Base-by-base conservation (phyloP, 1,284 basidiomycete genomes). In the Microbotryum saponariae region DNA sequence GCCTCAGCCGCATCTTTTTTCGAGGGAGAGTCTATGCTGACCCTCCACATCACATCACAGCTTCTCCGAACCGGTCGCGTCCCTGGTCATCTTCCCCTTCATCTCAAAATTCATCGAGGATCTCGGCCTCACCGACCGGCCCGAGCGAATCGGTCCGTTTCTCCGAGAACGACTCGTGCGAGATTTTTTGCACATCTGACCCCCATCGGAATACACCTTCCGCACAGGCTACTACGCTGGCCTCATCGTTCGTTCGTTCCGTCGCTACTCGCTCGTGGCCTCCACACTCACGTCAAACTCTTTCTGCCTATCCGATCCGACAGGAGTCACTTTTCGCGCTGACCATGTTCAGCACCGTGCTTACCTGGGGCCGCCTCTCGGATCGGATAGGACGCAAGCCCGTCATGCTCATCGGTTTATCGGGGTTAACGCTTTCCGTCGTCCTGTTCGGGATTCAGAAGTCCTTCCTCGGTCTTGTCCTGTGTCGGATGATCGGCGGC, bases 11-110 rank as follows among this genome's bases (percentile, higher is more conserved):
- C 14, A 42, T 18, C 37, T 42, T 31, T 12, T 42, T 12, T 16
- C 37, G 14, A 37, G 14, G 14, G 14, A 37, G 12, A 37, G 27
- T 16, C 9, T 12, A 16, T 37, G 37, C 14, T 42, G 37, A 42
- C 37, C 12, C 37, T 42, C 12, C 37, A 14, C 29, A 14, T 42
- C 37, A 18, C 37, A 42, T 42, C 4, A 16, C 37, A 42, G 37
- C 37, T 42, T 64, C 31, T 23, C 25, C 14, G 58, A 69, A 44
- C 66, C 71, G 33, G 63, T 72, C 37, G 68, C 68, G 3, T 72
- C 72, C 56, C 63, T 68, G 44, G 59, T 72, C 57, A 79, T 81
- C 66, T 80, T 79, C 59, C 79, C 80, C 5, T 81, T 80, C 65
- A 74, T 80, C 59, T 78, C 12, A 55, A 21, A 58, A 54, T 21